A percentile compares a stretch with the other conserved stretches of the same genome.
These are phyloP conservation scores for Trametes pubescens DNA, from an alignment of 1,284 basidiomycete genomes.

Conservation along the genomic window DNA sequence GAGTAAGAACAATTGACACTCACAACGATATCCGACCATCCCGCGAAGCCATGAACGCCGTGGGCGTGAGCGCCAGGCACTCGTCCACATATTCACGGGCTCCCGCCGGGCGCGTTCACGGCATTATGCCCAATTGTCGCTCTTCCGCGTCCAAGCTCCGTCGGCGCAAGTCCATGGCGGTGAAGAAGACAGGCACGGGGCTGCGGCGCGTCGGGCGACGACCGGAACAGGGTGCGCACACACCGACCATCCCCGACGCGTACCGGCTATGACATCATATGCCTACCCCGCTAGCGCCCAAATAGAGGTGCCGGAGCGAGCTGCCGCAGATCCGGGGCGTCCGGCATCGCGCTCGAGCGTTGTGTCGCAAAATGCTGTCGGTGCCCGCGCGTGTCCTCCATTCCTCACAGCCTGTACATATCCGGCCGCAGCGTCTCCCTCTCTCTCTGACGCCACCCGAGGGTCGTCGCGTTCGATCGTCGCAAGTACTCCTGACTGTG, in stretches of 20 bases:
- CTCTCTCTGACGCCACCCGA: too few species aligned
- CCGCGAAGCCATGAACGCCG: not conserved
- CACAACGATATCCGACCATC: not conserved
- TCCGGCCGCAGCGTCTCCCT: too few species aligned
- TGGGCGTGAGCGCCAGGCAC: not conserved
- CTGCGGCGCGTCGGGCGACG: not conserved
- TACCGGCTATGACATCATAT: slow-evolving; percentile 7
- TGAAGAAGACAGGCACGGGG: not conserved
- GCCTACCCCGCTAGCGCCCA: not conserved
- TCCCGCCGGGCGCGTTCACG: not conserved
- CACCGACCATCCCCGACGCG: not conserved
- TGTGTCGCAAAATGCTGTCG: too few species aligned
- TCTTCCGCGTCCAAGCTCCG: not conserved
- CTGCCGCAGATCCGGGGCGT: slow-evolving; percentile 10
- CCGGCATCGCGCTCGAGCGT: not conserved
- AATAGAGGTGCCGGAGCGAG: slow-evolving; percentile 2
- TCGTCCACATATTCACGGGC: not conserved
- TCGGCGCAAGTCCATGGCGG: not conserved
- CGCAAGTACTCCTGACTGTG: too few species aligned
- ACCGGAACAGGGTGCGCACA: slow-evolving; percentile 5
- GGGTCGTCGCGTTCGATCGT: too few species aligned
- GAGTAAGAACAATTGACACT: not conserved
- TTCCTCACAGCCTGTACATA: too few species aligned
- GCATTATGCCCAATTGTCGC: not conserved
- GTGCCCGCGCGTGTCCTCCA: too few species aligned